Conservation (phyloP, 192 early-diverging fungal species). For the Kappamyces sp. region DNA sequence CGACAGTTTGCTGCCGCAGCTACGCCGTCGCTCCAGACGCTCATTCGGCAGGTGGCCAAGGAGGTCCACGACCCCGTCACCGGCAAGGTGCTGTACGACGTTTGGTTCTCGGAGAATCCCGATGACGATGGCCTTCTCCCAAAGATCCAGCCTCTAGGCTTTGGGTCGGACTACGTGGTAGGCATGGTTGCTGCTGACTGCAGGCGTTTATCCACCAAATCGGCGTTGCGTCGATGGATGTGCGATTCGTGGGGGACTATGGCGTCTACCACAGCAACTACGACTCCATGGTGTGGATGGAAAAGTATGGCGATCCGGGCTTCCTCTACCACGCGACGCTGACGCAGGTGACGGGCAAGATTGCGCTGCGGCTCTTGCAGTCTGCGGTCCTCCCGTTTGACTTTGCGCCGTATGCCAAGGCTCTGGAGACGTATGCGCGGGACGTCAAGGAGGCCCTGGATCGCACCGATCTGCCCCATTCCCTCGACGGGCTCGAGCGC, state of each 20-base stretch:
- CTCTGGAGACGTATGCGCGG: background rate
- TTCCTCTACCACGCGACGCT: slow-evolving; percentile 8
- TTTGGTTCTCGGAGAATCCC: background rate
- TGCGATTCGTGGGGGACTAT: slow-evolving; percentile 44
- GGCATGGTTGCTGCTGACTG: too few relatives aligned
- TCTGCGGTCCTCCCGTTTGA: slow-evolving; percentile 15
- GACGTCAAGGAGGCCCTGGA: background rate
- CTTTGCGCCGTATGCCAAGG: slow-evolving; percentile 3
- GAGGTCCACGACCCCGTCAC: slow-evolving; percentile 35
- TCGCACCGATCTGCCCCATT: background rate
- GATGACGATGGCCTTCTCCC: background rate
- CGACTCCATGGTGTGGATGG: slow-evolving; percentile 57
- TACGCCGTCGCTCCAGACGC: slow-evolving; percentile 38
- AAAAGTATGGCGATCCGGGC: slow-evolving; percentile 27
- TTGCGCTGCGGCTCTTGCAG: background rate
- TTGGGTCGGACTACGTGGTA: slow-evolving; percentile 46
- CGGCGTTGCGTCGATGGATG: slow-evolving; percentile 51
- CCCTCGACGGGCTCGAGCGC: background rate
- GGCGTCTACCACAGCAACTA: slow-evolving; percentile 66
- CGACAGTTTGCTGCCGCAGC: slow-evolving; percentile 36
- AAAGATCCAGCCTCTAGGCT: slow-evolving; percentile 27
- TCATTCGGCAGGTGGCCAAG: slow-evolving; percentile 45
- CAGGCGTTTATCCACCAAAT: slow-evolving; percentile 55
- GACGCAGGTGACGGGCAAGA: slow-evolving; percentile 1
- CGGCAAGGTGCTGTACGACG: background rate